Conservation (phyloP, 257 asterid species). For the Nicotiana undulata region DNA sequence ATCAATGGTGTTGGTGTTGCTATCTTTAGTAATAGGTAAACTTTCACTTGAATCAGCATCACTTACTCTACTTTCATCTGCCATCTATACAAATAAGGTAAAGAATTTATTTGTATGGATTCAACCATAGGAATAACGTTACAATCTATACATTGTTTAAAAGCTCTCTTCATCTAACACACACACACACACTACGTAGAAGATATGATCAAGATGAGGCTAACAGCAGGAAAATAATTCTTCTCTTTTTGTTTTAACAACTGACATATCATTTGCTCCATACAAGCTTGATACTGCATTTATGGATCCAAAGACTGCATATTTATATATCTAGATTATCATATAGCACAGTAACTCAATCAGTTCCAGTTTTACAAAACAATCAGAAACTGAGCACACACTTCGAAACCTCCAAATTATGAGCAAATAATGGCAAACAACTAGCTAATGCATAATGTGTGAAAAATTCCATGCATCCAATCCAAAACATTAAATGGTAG, state of each 20-base stretch:
- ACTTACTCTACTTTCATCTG: too few species aligned
- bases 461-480: background rate
- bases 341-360: background rate
- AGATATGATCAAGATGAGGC: background rate
- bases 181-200: background rate
- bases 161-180: background rate
- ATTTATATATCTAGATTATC: background rate
- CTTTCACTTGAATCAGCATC: too few species aligned
- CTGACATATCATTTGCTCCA: background rate
- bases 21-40: too few species aligned
- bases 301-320: background rate
- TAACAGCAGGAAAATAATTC: background rate
- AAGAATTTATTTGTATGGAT: too few species aligned
- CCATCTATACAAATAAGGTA: too few species aligned
- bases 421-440: background rate
- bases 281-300: background rate
- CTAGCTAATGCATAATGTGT: background rate
- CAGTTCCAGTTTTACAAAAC: background rate
- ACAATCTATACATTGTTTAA: background rate
- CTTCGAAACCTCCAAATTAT: background rate
- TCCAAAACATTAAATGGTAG: background rate
- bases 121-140: background rate
- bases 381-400: background rate
- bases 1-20: too few species aligned
- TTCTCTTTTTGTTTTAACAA: background rate